Evolutionary conservation across 352 stramenopile species (phyloP).

Genomic region (Globisporangium yorkense): DNA sequence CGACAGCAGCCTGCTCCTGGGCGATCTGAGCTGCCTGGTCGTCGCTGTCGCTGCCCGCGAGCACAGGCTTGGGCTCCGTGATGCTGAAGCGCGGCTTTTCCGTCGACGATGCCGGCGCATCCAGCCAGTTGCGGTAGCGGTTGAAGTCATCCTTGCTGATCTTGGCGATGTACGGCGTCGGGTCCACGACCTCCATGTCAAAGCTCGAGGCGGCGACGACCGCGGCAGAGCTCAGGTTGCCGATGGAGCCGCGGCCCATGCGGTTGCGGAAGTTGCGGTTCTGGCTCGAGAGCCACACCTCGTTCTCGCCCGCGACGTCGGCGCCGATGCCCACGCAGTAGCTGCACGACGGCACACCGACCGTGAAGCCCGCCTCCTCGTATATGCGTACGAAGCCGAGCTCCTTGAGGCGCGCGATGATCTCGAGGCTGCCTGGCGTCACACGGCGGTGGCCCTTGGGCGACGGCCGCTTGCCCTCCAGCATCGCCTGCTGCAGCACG

Average conservation of each 20-base stretch:
- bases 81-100: conserved; percentile 32
- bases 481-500: conserved; percentile 70
- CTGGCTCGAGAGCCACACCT: conserved; percentile 80
- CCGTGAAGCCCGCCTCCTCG: conserved; percentile 72
- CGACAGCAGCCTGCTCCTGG: conserved; percentile 38
- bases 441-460: conserved; percentile 61
- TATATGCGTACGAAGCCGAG: conserved; percentile 72
- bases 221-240: conserved; percentile 73
- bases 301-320: conserved; percentile 75
- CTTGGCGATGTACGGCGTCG: conserved; percentile 59
- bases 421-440: conserved; percentile 31
- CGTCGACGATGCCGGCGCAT: conserved; percentile 18
- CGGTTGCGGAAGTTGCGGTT: conserved; percentile 88
- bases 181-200: conserved; percentile 74
- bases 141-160: conserved; percentile 78
- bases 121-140: conserved; percentile 71
- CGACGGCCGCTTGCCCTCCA: conserved; percentile 56
- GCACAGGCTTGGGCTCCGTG: conserved; percentile 47
- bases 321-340: conserved; percentile 80
- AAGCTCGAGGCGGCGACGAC: conserved; percentile 83
- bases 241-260: conserved; percentile 80
- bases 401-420: conserved; percentile 58
- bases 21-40: conserved; percentile 30
- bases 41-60: conserved; percentile 19
- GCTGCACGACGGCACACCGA: conserved; percentile 72